Conservation (phyloP, 148 eudicot genomes). For the Silene uniflora region DNA sequence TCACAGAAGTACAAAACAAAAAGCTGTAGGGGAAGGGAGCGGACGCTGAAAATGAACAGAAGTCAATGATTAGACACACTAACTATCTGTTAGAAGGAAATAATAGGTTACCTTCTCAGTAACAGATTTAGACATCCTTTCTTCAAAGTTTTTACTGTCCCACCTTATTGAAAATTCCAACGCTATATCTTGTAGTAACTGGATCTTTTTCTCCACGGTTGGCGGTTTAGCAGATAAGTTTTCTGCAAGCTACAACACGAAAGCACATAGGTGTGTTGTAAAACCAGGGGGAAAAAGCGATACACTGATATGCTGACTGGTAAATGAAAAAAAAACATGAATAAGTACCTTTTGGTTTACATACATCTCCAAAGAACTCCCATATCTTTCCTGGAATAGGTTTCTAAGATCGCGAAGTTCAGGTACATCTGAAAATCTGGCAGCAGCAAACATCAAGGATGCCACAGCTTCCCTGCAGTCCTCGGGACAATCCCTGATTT, state of each 20-base stretch:
- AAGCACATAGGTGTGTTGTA: constrained; percentile 23
- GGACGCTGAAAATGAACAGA: no score
- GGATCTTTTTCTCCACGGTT: constrained; percentile 54
- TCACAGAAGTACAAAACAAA: no score
- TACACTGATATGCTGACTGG: not conserved
- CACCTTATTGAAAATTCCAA: constrained; percentile 70
- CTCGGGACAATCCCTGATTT: constrained; percentile 82
- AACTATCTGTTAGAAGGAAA: not conserved
- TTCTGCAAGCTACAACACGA: constrained; percentile 57
- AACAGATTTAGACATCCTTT: constrained; percentile 57
- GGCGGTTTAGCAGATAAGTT: constrained; percentile 58
- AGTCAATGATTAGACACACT: no score
- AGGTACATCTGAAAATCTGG: constrained; percentile 93
- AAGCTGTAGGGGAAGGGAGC: no score
- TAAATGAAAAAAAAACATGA: not conserved
- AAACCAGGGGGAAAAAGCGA: constrained; percentile 1
- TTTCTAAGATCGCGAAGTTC: constrained; percentile 95
- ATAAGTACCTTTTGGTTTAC: constrained; percentile 59
- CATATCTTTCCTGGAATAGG: constrained; percentile 77
- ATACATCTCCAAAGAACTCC: constrained; percentile 62
- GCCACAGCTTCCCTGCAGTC: constrained; percentile 89
- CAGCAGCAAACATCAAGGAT: constrained; percentile 93
- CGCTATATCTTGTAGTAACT: constrained; percentile 77
- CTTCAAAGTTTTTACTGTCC: constrained; percentile 66
- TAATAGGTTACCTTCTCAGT: constrained; percentile 43